Conservation (phyloP, 331 rosid species). For the Acacia pycnantha region DNA sequence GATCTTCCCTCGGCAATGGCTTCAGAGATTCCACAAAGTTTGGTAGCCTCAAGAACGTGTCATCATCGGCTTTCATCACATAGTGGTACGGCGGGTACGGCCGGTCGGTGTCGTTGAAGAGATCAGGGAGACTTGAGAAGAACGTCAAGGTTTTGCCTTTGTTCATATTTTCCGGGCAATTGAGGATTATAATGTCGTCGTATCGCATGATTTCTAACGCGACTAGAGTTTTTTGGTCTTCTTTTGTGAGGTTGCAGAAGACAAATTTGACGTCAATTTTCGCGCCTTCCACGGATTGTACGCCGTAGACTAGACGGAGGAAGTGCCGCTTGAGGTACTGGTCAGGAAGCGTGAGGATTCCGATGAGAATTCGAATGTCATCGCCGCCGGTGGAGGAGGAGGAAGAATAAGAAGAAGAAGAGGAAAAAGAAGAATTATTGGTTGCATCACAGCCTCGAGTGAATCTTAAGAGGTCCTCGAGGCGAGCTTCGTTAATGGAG, state of each 20-base stretch:
- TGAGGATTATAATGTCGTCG: slow-evolving; percentile 79
- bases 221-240: slow-evolving; percentile 68
- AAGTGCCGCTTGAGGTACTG: slow-evolving; percentile 92
- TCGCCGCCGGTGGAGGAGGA: background rate
- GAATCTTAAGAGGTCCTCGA: slow-evolving; percentile 39
- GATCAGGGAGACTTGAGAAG: slow-evolving; percentile 72
- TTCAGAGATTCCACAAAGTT: slow-evolving; percentile 59
- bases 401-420: background rate
- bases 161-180: slow-evolving; percentile 94
- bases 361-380: slow-evolving; percentile 67
- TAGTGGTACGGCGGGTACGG: slow-evolving; percentile 84
- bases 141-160: slow-evolving; percentile 80
- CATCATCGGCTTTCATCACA: slow-evolving; percentile 88
- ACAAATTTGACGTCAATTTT: slow-evolving; percentile 83
- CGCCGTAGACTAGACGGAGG: slow-evolving; percentile 84
- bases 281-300: slow-evolving; percentile 47
- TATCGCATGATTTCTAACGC: slow-evolving; percentile 78
- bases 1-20: slow-evolving; percentile 71
- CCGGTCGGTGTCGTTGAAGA: slow-evolving; percentile 45
- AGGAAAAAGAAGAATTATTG: background rate
- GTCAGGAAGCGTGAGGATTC: slow-evolving; percentile 88
- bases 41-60: slow-evolving; percentile 63
- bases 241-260: slow-evolving; percentile 88
- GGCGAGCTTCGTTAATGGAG: slow-evolving; percentile 70
- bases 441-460: slow-evolving; percentile 37